Evolutionary conservation across 805 yeast species (phyloP).

Genomic region (Sungouiozyma intestinalis): DNA sequence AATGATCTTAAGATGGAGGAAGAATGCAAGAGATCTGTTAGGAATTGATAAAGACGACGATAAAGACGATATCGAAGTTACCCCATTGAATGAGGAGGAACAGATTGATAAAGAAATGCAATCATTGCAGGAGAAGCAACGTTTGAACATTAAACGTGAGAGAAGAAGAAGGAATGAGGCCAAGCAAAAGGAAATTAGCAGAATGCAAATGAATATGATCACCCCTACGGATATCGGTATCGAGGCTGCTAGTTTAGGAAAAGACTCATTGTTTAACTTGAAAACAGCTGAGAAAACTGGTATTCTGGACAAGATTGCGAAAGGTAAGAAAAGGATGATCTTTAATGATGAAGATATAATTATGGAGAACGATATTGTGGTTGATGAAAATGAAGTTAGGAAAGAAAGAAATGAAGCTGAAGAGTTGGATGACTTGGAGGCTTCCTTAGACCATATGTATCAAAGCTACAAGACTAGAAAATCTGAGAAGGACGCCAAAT

Average conservation of each 20-base stretch:
- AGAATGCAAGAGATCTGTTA: slow-evolving; percentile 66
- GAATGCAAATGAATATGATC: slow-evolving; percentile 94
- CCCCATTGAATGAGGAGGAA: slow-evolving; percentile 75
- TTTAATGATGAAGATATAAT: slow-evolving; percentile 46
- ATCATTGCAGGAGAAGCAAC: slow-evolving; percentile 60
- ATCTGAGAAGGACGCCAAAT: slow-evolving; percentile 59
- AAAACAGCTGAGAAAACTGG: slow-evolving; percentile 85
- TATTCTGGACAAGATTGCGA: slow-evolving; percentile 55
- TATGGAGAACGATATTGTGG: slow-evolving; percentile 46
- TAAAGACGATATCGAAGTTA: slow-evolving; percentile 47
- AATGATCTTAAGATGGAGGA: slow-evolving; percentile 75
- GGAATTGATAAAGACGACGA: slow-evolving; percentile 51
- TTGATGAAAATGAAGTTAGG: slow-evolving; percentile 34
- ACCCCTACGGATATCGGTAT: slow-evolving; percentile 89
- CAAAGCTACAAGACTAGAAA: slow-evolving; percentile 52
- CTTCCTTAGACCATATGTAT: slow-evolving; percentile 77
- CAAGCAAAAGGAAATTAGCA: slow-evolving; percentile 75
- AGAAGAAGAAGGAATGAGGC: slow-evolving; percentile 71
- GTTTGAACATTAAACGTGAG: slow-evolving; percentile 63
- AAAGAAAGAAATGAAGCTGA: slow-evolving; percentile 32
- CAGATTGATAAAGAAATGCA: slow-evolving; percentile 78
- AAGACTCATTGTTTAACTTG: slow-evolving; percentile 72
- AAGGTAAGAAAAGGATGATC: slow-evolving; percentile 61
- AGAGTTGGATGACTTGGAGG: slow-evolving; percentile 61
- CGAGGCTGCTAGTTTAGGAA: slow-evolving; percentile 77